These are phyloP conservation scores for Drechslera avenae DNA, from an alignment of 2,329 filamentous ascomycete species.

Conservation along the genomic window DNA sequence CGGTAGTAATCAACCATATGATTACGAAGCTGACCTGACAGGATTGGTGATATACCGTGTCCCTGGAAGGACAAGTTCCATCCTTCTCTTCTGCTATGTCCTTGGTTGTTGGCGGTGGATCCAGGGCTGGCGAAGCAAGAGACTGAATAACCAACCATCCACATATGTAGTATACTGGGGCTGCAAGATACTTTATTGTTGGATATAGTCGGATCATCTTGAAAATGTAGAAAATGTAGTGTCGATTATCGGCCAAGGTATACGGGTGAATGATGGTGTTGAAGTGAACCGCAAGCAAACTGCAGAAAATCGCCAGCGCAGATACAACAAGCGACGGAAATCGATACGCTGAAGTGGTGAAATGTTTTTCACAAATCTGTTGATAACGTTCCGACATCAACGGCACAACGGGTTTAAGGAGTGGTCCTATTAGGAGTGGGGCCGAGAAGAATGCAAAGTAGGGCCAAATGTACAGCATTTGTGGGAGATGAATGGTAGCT, in stretches of 20 bases:
- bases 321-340: constrained; percentile 35
- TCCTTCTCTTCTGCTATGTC: background rate
- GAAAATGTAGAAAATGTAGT: constrained; percentile 98
- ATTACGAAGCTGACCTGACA: constrained; percentile 56
- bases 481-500: constrained; percentile 83
- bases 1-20: constrained; percentile 70
- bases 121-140: constrained; percentile 52
- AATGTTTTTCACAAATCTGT: constrained; percentile 5
- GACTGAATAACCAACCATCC: constrained; percentile 71
- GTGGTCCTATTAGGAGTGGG: constrained; percentile 69
- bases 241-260: constrained; percentile 92
- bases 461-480: constrained; percentile 95
- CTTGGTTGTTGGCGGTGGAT: constrained; percentile 27
- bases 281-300: constrained; percentile 65
- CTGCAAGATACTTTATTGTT: constrained; percentile 68
- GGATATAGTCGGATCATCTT: constrained; percentile 73
- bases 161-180: constrained; percentile 71
- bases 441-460: constrained; percentile 88
- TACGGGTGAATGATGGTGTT: constrained; percentile 97
- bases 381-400: constrained; percentile 24
- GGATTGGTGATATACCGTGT: constrained; percentile 10
- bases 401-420: constrained; percentile 50
- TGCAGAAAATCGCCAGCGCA: constrained; percentile 43
- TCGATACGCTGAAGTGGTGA: constrained; percentile 4
- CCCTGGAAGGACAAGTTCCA: constrained; percentile 9